Percentiles rank a stretch among this genome's conserved stretches.
Evolutionary conservation across 2,329 filamentous ascomycete species (phyloP).

Genomic region (Colletotrichum shisoi): DNA sequence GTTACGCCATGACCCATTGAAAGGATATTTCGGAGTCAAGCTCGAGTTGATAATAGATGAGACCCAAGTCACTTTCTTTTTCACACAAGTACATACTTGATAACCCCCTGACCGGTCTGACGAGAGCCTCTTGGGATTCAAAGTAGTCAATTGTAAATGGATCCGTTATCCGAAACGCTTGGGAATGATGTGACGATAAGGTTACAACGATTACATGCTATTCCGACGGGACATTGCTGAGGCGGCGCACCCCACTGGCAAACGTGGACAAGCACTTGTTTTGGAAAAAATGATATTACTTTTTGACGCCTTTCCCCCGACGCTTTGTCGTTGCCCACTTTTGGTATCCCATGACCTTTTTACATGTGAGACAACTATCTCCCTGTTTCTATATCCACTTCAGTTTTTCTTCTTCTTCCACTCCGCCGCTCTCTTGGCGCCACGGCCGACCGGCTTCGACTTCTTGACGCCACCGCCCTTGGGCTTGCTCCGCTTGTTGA

Average conservation of each 20-base stretch:
- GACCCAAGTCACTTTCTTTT: constrained; percentile 35
- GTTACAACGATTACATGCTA: background rate
- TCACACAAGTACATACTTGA: constrained; percentile 24
- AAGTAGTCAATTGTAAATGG: constrained; percentile 30
- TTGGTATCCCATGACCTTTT: constrained; percentile 10
- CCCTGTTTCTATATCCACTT: constrained; percentile 2
- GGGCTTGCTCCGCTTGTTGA: constrained; percentile 64
- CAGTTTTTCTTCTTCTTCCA: constrained; percentile 55
- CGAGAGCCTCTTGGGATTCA: constrained; percentile 5
- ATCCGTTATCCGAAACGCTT: background rate
- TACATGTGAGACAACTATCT: constrained; percentile 6
- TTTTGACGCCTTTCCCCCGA: constrained; percentile 27
- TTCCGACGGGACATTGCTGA: background rate
- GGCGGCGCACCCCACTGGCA: background rate
- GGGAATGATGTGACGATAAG: too few relatives aligned
- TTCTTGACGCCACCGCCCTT: constrained; percentile 53
- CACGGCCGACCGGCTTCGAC: constrained; percentile 51
- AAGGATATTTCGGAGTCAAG: constrained; percentile 40
- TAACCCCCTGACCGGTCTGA: constrained; percentile 1
- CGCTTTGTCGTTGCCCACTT: constrained; percentile 8
- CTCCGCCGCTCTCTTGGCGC: constrained; percentile 52
- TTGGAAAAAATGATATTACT: constrained; percentile 21
- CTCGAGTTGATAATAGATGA: constrained; percentile 40
- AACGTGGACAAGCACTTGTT: background rate
- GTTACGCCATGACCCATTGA: constrained; percentile 34